phyloP scores from a whole-genome alignment of 805 yeast species.

The Cyberlindnera mrakii region DNA sequence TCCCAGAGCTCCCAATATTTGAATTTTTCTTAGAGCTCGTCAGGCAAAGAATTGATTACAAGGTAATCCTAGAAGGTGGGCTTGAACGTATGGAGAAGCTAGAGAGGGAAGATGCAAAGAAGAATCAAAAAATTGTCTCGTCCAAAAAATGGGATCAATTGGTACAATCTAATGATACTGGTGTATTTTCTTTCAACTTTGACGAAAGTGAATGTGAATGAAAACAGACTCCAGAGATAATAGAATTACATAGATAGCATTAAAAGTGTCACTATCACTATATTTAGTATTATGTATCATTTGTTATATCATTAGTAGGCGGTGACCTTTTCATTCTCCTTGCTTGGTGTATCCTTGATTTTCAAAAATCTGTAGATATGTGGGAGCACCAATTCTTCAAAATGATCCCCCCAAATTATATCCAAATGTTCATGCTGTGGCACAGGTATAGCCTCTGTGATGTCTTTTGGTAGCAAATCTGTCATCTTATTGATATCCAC shows the following conservation, averaged over 20 bases:
- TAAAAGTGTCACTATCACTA: background rate
- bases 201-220: conserved; percentile 21
- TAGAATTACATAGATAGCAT: background rate
- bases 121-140: conserved; percentile 25
- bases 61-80: conserved; percentile 30
- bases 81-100: conserved; percentile 28
- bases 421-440: conserved; percentile 84
- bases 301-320: background rate
- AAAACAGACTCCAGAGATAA: too few relatives aligned
- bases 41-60: conserved; percentile 30
- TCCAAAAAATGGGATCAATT: conserved; percentile 52
- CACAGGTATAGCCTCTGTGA: conserved; percentile 50
- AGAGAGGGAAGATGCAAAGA: conserved; percentile 26
- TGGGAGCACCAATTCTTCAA: conserved; percentile 39
- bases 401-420: conserved; percentile 79
- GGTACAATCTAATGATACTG: conserved; percentile 3
- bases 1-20: conserved; percentile 49
- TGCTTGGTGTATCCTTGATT: conserved; percentile 2
- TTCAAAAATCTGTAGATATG: conserved; percentile 33
- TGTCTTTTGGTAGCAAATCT: conserved; percentile 51
- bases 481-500: conserved; percentile 81
- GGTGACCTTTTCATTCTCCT: conserved; percentile 9
- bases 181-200: conserved; percentile 20
- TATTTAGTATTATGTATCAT: background rate
- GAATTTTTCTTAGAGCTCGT: conserved; percentile 54